Percentiles rank a stretch among this genome's conserved stretches.
Conservation (phyloP, 208 protist species). For the Lotmaria passim region DNA sequence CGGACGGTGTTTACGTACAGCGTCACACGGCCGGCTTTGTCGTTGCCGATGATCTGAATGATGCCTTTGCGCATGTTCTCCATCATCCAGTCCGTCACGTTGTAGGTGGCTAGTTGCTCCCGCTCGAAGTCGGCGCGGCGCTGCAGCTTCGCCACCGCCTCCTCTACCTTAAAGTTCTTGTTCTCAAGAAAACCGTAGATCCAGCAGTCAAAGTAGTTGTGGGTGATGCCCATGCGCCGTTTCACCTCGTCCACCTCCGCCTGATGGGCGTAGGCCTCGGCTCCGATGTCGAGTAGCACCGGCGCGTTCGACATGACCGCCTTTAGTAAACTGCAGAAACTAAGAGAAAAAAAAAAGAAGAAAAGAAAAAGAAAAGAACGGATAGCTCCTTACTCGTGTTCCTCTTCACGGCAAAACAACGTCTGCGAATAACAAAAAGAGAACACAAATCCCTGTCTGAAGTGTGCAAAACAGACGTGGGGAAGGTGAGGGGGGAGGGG, state of each 20-base stretch:
- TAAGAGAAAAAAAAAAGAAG: not conserved
- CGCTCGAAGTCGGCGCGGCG: constrained; percentile 71
- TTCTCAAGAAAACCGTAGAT: constrained; percentile 87
- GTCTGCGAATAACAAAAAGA: too few relatives aligned
- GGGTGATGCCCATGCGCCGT: constrained; percentile 53
- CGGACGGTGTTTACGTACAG: constrained; percentile 66
- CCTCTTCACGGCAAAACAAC: too few relatives aligned
- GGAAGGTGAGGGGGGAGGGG: too few relatives aligned
- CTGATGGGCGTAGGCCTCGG: constrained; percentile 57
- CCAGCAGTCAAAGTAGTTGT: constrained; percentile 85
- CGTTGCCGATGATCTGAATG: constrained; percentile 77
- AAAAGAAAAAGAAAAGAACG: constrained; percentile 10
- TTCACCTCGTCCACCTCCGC: constrained; percentile 73
- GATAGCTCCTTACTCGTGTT: too few relatives aligned
- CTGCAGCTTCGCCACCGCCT: constrained; percentile 74
- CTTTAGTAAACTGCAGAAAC: not conserved
- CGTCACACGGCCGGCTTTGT: constrained; percentile 63
- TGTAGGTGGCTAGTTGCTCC: constrained; percentile 51
- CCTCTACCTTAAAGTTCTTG: constrained; percentile 81
- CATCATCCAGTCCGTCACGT: constrained; percentile 78
- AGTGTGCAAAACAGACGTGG: too few relatives aligned
- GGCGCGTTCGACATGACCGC: constrained; percentile 33
- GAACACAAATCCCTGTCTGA: too few relatives aligned
- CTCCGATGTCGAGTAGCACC: constrained; percentile 60
- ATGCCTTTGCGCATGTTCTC: constrained; percentile 71